Conservation (phyloP, 192 early-diverging fungal species). For the Coemansia sp. region DNA sequence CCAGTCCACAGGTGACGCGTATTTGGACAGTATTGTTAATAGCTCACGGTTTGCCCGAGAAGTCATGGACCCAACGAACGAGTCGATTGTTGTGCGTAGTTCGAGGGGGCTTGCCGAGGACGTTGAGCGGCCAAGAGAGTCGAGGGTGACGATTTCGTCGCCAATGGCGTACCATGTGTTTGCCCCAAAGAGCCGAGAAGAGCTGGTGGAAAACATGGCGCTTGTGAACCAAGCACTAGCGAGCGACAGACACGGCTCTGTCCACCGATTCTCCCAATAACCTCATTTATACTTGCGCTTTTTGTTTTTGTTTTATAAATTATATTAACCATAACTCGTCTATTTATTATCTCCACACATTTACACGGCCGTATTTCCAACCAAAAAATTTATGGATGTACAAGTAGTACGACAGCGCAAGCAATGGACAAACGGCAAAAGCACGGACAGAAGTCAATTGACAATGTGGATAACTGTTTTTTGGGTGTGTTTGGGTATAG, state of each 20-base stretch:
- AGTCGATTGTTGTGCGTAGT: slow-evolving; percentile 34
- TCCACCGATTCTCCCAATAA: neutral
- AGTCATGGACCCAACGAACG: slow-evolving; percentile 22
- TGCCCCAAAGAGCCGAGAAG: slow-evolving; percentile 41
- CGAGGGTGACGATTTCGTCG: slow-evolving; percentile 24
- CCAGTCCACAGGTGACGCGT: slow-evolving; percentile 37
- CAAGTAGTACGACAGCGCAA: slow-evolving; percentile 1
- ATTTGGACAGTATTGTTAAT: slow-evolving; percentile 47
- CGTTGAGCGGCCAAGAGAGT: neutral
- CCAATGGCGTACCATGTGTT: slow-evolving; percentile 47
- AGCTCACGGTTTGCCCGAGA: slow-evolving; percentile 51
- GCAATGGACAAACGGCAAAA: neutral
- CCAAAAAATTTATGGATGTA: slow-evolving; percentile 6
- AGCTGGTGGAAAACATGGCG: slow-evolving; percentile 29
- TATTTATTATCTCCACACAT: too few species aligned
- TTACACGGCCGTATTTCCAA: too few species aligned
- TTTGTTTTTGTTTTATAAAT: too few species aligned
- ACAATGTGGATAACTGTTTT: neutral
- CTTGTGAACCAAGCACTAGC: slow-evolving; percentile 12
- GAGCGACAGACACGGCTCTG: neutral
- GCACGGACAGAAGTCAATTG: neutral
- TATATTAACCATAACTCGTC: too few species aligned
- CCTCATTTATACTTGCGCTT: too few species aligned
- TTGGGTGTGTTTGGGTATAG: slow-evolving; percentile 29
- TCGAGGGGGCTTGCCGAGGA: slow-evolving; percentile 19